Conservation (phyloP, 2,329 filamentous ascomycete species). For the Ophiostoma sp. region DNA sequence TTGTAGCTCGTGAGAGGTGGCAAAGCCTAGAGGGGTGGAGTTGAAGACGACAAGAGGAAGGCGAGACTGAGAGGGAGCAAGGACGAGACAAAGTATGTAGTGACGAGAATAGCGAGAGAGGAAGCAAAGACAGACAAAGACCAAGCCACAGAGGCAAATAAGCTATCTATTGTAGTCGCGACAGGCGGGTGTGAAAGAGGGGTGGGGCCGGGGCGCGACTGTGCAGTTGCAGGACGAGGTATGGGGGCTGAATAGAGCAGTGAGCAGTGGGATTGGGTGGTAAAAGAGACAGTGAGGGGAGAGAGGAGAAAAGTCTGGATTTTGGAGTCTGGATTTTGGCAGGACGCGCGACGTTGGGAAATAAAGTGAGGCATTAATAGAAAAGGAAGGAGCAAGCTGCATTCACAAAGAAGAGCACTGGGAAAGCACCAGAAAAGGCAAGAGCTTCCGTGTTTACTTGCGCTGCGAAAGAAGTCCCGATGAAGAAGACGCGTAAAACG, state of each 20-base stretch:
- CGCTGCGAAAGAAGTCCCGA: not conserved
- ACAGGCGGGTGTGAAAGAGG: not conserved
- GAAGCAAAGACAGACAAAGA: conserved; percentile 2
- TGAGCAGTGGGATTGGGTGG: not conserved
- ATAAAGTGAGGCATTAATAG: not conserved
- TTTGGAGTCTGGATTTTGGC: not conserved
- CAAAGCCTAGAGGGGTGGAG: not conserved
- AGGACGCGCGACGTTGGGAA: not conserved
- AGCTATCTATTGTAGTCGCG: not conserved
- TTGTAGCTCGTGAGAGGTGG: not conserved
- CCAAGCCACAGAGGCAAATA: not conserved
- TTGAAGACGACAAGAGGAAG: not conserved
- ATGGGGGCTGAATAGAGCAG: not conserved
- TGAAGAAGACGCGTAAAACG: not conserved
- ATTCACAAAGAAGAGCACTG: not conserved
- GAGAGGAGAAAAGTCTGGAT: not conserved
- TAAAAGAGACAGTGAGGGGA: not conserved
- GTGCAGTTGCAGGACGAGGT: not conserved
- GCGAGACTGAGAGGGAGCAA: not conserved
- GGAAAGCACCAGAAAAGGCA: not conserved
- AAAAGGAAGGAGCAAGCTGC: not conserved
- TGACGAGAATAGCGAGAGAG: not conserved
- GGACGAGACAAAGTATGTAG: not conserved
- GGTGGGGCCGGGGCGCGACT: not conserved
- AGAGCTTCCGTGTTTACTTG: not conserved